Conservation (phyloP, 345 rosid species). For the Eucalyptus marginata region DNA sequence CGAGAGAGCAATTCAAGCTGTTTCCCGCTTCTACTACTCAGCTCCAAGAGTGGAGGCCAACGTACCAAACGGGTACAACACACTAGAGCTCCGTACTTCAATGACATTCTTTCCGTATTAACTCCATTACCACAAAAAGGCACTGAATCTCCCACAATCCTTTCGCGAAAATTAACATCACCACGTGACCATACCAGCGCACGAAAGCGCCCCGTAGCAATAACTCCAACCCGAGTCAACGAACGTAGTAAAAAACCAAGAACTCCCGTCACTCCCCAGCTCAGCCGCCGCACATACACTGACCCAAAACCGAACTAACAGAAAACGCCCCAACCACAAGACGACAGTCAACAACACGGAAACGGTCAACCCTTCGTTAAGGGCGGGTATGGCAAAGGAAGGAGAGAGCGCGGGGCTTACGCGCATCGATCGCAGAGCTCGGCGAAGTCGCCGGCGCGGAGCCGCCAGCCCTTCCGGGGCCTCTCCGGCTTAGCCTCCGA, state of each 20-base stretch:
- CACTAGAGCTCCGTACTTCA: not conserved
- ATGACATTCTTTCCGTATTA: not conserved
- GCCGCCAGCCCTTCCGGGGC: not conserved
- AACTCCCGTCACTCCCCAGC: not conserved
- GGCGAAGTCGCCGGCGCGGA: slow-evolving; percentile 72
- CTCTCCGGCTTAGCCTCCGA: too few relatives aligned
- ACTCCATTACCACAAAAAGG: not conserved
- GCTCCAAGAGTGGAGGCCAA: not conserved
- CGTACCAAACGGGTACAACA: not conserved
- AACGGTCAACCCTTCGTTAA: not conserved
- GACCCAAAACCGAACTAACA: not conserved
- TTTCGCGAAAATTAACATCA: not conserved
- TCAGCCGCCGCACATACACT: not conserved
- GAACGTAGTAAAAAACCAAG: not conserved
- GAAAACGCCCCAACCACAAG: not conserved
- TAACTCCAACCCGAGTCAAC: not conserved
- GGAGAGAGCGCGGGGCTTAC: slow-evolving; percentile 21
- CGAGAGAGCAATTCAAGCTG: not conserved
- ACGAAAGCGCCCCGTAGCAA: not conserved
- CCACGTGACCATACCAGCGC: not conserved
- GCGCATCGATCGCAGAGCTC: slow-evolving; percentile 96
- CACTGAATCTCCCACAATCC: not conserved
- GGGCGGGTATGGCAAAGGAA: not conserved
- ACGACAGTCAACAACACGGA: not conserved
- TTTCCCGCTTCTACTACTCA: not conserved